Evolutionary conservation across 768 basidiomycete species (phyloP), one percentile per base, ranked within the genome.

Genomic region (Leucocoprinus birnbaumii): DNA sequence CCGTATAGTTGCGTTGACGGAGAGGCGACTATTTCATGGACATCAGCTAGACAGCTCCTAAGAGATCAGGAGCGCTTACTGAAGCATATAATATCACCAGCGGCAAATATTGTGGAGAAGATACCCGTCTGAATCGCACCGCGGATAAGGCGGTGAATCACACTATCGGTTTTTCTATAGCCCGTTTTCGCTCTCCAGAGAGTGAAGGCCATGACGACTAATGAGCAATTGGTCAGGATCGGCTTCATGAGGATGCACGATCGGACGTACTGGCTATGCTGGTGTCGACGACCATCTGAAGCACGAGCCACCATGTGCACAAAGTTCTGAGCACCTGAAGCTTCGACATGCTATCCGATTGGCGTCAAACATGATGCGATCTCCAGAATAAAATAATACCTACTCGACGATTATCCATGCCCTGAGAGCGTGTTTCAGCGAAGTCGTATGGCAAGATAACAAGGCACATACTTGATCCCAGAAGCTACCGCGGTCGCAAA

Each of bases 121-220:
- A 79, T 57, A 40, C 80, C 80, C 2, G 81, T 82, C 58, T 81
- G 80, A 26, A 82, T 65, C 9, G 80, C 78, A 25, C 80, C 79
- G 51, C 78, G 76, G 57, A 82, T 80, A 3, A 82, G 67, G 27
- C 77, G 75, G 54, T 79, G 79, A 59, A 81, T 76, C 50, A 80
- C 70, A 0, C 70, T 77, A 58, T 84, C 80, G 5, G 76, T 83
- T 59, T 66, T 73, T 10, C 68, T 68, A 63, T 80, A 78, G 21
- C 82, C 80, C 13, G 80, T 82, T 49, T 75, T 70, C 2, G 76
- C 73, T 44, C 73, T 73, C 54, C 62, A 57, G 40, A 80, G 68
- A 19, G 75, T 63, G 45, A 55, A 62, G 11, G 55, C 59, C 25
- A 69, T 58, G 46, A 63, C 57, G 13, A 48, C 69, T 71, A 53